Base-by-base conservation (phyloP, 441 rosid species). In the Erodium texanum region DNA sequence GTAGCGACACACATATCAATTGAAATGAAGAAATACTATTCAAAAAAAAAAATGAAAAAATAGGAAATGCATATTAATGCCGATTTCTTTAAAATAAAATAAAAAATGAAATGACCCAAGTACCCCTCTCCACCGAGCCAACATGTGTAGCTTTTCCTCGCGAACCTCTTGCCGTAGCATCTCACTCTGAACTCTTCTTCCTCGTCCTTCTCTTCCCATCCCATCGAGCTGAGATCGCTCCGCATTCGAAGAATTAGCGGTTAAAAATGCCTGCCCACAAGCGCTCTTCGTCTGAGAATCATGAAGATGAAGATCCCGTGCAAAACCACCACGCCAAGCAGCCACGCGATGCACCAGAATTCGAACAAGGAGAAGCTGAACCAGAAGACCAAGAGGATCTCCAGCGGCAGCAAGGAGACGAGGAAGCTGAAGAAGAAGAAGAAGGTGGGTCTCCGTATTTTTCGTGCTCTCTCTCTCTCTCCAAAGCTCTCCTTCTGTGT, bases 191-290 rank as follows among this genome's bases (percentile, higher is more conserved):
- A 23, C 64, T 59, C 64, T 65, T 63, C 41, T 23, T 24, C 9
- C 5, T 52, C 12, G 22, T 16, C 15, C 45, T 29, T 64, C 41
- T 34, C 20, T 32, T 3, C 11, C 15, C 67, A 9, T 3, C 63
- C 5, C 63, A 22, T 23, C 63, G 29, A 22, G 24, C 63, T 23
- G 16, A 61, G 64, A 61, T 61, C 64, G 64, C 64, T 11, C 64
- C 64, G 29, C 64, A 24, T 61, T 61, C 64, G 29, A 24, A 23
- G 16, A 61, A 61, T 61, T 24, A 24, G 24, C 64, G 64, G 32
- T 61, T 4, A 23, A 24, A 61, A 89, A 91, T 89, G 97, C 96
- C 93, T 72, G 80, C 93, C 29, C 84, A 85, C 77, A 84, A 82
- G 86, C 89, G 81, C 76, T 67, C 83, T 12, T 77, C 80, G 68